Percentiles rank a stretch among this genome's conserved stretches.
phyloP scores from a whole-genome alignment of 768 basidiomycete species.

The Leccinellum rugosiceps region DNA sequence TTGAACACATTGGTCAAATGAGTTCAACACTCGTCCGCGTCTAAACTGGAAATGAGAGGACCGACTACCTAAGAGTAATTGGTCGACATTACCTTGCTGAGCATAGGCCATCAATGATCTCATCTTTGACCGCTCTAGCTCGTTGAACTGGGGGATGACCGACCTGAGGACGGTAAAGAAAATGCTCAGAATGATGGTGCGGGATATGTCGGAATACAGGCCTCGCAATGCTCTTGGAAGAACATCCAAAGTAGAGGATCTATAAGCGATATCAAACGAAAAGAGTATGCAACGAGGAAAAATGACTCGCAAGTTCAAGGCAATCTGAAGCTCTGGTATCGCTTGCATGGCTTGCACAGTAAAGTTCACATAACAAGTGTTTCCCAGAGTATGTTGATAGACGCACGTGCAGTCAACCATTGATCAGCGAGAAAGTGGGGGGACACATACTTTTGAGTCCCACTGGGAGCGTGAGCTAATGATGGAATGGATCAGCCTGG shows the following conservation, averaged over 20 bases:
- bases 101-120: slow-evolving; percentile 54
- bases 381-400: slow-evolving; percentile 62
- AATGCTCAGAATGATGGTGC: slow-evolving; percentile 65
- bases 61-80: neutral
- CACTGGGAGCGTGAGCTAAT: slow-evolving; percentile 73
- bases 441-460: slow-evolving; percentile 65
- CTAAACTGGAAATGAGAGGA: slow-evolving; percentile 34
- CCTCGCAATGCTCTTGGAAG: slow-evolving; percentile 57
- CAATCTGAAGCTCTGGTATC: slow-evolving; percentile 82
- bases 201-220: slow-evolving; percentile 69
- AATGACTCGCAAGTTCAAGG: slow-evolving; percentile 53
- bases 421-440: neutral
- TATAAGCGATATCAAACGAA: neutral
- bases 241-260: slow-evolving; percentile 39
- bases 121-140: slow-evolving; percentile 49
- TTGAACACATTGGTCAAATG: slow-evolving; percentile 34
- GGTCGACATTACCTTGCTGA: slow-evolving; percentile 59
- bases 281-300: neutral
- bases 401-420: neutral
- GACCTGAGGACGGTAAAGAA: slow-evolving; percentile 73
- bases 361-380: slow-evolving; percentile 98
- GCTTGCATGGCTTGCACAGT: slow-evolving; percentile 91
- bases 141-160: slow-evolving; percentile 89
- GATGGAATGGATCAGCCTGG: neutral
- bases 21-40: slow-evolving; percentile 89